Base-by-base conservation (phyloP, 169 alveolate species). In the Cryptosporidium andersoni region DNA sequence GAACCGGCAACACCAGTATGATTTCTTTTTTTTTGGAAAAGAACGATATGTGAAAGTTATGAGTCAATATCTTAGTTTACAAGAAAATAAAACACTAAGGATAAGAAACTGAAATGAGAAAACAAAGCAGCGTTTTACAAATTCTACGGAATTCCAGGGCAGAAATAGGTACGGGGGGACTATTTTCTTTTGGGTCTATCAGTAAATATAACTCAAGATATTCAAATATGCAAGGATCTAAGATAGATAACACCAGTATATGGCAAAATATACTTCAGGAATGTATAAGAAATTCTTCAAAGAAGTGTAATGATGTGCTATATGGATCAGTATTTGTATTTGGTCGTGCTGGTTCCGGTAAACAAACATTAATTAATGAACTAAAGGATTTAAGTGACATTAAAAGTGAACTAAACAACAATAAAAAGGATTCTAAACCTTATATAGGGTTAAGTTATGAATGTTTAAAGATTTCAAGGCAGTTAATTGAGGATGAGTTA, bases 261-360 rank as follows among this genome's bases (percentile, higher is more conserved):
- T 74, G 85, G 85, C 85, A 74, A 51, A 68, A 74, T 12, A 74
- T 74, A 2, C 34, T 74, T n/a, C 56, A 51, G 0, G 49, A 63
- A 25, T 74, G 64, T 25, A 37, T 60, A 25, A 74, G 60, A 7
- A 64, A 51, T 3, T n/a, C 16, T 14, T 45, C 55, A 7, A 42
- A 37, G 0, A 58, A 25, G 16, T 6, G 47, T 11, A 12, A 48
- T 12, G 68, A 74, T 43, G 62, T 58, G 42, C 48, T 74, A 40
- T 62, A 74, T n/a, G 85, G 85, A n/a, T 58, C 85, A 56, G 8
- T 74, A 12, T 74, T 74, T 60, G 85, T 74, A 4, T 43, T 74
- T 1, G 85, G 85, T 1, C 55, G 85, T 45, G 68, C 85, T 1
- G 47, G 47, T 36, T 58, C 74, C 11, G 85, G 85, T 37, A 74